These are phyloP conservation scores for Ceratobasidium sp. DNA, from an alignment of 1,284 basidiomycete species.

Conservation along the genomic window DNA sequence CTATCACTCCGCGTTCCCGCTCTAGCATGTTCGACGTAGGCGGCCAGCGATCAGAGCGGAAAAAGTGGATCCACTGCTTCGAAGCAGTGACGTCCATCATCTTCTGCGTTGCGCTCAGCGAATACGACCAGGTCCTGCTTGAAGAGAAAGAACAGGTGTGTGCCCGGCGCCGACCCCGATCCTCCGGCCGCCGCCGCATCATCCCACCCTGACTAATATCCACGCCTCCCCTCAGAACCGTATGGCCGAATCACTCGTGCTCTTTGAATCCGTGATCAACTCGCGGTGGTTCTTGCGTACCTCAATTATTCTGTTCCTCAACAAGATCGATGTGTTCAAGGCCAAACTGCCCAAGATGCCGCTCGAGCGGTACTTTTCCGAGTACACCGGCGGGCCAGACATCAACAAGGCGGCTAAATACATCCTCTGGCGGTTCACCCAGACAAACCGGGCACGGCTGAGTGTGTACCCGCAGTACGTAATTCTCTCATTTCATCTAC, in stretches of 20 bases:
- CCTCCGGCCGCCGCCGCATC: not conserved
- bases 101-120: slow-evolving; percentile 93
- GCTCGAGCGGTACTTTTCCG: slow-evolving; percentile 90
- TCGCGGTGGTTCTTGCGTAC: slow-evolving; percentile 97
- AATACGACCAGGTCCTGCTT: slow-evolving; percentile 91
- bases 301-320: slow-evolving; percentile 92
- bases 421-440: slow-evolving; percentile 97
- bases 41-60: slow-evolving; percentile 91
- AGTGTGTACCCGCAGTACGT: slow-evolving; percentile 94
- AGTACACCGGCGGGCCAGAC: slow-evolving; percentile 91
- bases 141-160: slow-evolving; percentile 83
- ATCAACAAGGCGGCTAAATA: slow-evolving; percentile 99
- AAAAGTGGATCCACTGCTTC: slow-evolving; percentile 97
- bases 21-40: slow-evolving; percentile 90
- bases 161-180: slow-evolving; percentile 39
- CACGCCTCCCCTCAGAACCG: slow-evolving; percentile 74
- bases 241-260: slow-evolving; percentile 92
- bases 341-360: slow-evolving; percentile 60
- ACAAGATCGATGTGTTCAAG: slow-evolving; percentile 67
- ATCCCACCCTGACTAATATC: slow-evolving; percentile 20
- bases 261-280: slow-evolving; percentile 98
- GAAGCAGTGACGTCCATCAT: slow-evolving; percentile 96
- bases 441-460: slow-evolving; percentile 88
- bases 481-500: slow-evolving; percentile 28
- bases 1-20: not conserved